A percentile compares a stretch with the other conserved stretches of the same genome.
Conservation (phyloP, 768 basidiomycete species). For the Trametes villosa region DNA sequence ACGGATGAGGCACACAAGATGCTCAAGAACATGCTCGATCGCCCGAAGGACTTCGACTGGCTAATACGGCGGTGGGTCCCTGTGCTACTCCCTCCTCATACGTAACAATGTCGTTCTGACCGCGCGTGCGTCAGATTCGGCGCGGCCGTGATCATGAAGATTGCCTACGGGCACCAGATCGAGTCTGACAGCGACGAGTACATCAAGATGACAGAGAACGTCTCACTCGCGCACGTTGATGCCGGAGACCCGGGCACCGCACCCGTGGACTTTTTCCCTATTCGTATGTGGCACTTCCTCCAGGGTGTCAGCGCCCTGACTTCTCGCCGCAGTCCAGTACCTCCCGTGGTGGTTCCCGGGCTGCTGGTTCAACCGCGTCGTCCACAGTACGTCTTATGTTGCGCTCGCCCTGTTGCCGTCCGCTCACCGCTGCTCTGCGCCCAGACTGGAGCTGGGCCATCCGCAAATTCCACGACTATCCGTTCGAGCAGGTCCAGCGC, state of each 20-base stretch:
- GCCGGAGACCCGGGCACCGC: conserved; percentile 23
- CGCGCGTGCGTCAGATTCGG: conserved; percentile 7
- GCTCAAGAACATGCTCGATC: conserved; percentile 19
- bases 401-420: not conserved
- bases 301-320: not conserved
- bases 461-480: conserved; percentile 19
- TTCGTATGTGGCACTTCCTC: conserved; percentile 7
- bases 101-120: not conserved
- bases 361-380: conserved; percentile 24
- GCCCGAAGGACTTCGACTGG: conserved; percentile 20
- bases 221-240: conserved; percentile 19
- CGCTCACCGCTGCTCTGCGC: not conserved
- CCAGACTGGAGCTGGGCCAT: conserved; percentile 23
- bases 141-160: conserved; percentile 24
- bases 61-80: conserved; percentile 23
- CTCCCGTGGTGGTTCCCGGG: conserved; percentile 25
- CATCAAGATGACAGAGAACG: conserved; percentile 24
- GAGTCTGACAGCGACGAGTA: conserved; percentile 19
- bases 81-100: not conserved
- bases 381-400: conserved; percentile 13
- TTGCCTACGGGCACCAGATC: conserved; percentile 27
- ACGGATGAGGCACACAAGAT: conserved; percentile 20
- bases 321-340: conserved; percentile 18
- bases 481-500: conserved; percentile 19
- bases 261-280: conserved; percentile 23